Base-by-base conservation (phyloP, 352 stramenopile genomes). In the Phytophthora tentaculata region DNA sequence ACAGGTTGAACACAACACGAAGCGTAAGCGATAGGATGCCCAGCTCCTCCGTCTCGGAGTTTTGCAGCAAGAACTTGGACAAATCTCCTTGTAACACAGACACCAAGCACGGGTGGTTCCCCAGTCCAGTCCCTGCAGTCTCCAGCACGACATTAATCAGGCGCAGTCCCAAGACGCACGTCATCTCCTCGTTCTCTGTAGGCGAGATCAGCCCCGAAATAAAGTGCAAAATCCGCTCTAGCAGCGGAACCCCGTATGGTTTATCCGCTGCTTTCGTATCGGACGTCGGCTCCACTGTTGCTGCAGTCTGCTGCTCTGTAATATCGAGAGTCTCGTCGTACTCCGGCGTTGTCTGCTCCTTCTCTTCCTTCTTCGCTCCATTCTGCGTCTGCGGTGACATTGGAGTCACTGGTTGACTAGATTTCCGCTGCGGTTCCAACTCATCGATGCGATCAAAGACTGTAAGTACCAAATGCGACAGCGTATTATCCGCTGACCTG, bases 1-100 rank as follows among this genome's bases (percentile, higher is more conserved):
- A 99, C 13, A 99, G 83, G 73, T 99, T 99, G 65, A 99, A 99
- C 61, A 99, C 97, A 12, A 99, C 97, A 32, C 98, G 88, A 37
- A 99, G 82, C 39, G 95, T 98, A 16, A 94, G 75, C 32, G 84
- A 93, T 13, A 93, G 62, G 62, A 99, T 97, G 22, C 80, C 78
- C 16, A 99, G 84, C 70, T 99, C 97, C 13, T 97, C 88, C 8
- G 96, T 98, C 78, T 98, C 92, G 24, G 90, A 98, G 67, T 98
- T 98, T 60, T 98, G 91, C 57, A 99, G 82, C 51, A 99, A 73
- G 71, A 97, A 98, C 69, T 98, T 98, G 77, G 96, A 99, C 51
- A 99, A 67, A 74, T 99, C 96, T 66, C 97, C 96, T 56, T 97
- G 89, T 5, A 95, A 61, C 66, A 98, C 89, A 8, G 93, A 97